Evolutionary conservation across 495 filamentous ascomycete genomes (phyloP).

Genomic region (Neurospora sp.): DNA sequence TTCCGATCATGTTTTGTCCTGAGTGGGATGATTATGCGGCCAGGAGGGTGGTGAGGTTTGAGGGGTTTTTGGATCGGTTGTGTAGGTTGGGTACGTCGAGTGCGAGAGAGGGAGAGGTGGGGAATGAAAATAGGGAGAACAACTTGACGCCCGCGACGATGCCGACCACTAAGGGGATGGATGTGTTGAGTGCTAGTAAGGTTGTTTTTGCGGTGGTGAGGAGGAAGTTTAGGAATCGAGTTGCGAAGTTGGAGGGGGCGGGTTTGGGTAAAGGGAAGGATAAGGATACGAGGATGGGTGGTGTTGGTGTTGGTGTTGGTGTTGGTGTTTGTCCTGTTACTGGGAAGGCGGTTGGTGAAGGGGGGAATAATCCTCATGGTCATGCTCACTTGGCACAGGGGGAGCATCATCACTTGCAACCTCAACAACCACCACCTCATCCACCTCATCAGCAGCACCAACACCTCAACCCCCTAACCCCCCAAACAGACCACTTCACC

Average conservation of each 20-base stretch:
- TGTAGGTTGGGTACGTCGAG: conserved; percentile 11
- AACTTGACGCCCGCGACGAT: neutral
- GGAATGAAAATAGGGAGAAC: neutral
- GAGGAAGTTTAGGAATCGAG: conserved; percentile 26
- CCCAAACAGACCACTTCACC: neutral
- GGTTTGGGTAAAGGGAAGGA: too few species aligned
- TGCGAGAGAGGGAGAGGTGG: neutral
- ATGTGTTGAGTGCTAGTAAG: conserved; percentile 27
- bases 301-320: neutral
- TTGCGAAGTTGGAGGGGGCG: conserved; percentile 22
- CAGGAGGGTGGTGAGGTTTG: conserved; percentile 22
- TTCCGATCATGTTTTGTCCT: conserved; percentile 25
- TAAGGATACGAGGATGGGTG: neutral
- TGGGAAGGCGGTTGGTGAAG: neutral
- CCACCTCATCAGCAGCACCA: neutral
- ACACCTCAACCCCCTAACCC: neutral
- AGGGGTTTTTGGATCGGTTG: conserved; percentile 19
- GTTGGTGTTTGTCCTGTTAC: neutral
- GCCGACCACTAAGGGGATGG: conserved; percentile 11
- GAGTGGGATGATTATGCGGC: conserved; percentile 28
- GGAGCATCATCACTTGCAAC: neutral
- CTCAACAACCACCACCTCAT: neutral
- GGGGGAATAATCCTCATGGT: neutral
- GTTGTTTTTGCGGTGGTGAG: conserved; percentile 30
- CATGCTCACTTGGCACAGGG: neutral